Conservation (phyloP, 495 filamentous ascomycete genomes). For the Penicillium nucicola region DNA sequence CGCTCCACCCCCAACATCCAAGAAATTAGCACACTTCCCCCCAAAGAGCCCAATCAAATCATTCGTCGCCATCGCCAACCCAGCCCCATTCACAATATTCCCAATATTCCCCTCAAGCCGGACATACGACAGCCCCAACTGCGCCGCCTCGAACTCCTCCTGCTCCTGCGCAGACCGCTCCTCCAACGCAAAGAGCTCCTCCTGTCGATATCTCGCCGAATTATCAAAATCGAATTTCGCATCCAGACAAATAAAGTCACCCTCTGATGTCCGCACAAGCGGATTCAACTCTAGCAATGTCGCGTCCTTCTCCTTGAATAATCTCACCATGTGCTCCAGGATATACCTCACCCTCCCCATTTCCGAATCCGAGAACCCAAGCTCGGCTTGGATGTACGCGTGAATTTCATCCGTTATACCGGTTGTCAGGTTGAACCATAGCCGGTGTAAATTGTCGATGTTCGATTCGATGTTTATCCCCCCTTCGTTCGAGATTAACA, state of each 20-base stretch:
- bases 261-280: conserved; percentile 24
- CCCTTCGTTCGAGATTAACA: conserved; percentile 29
- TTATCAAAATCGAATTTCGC: conserved; percentile 32
- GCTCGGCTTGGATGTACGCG: conserved; percentile 19
- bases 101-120: conserved; percentile 32
- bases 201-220: conserved; percentile 22
- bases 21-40: conserved; percentile 30
- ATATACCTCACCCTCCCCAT: conserved; percentile 19
- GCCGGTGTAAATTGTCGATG: conserved; percentile 20
- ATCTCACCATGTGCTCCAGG: conserved; percentile 20
- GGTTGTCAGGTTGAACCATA: conserved; percentile 19
- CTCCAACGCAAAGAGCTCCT: conserved; percentile 21
- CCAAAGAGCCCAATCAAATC: conserved; percentile 26
- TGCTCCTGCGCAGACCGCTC: conserved; percentile 14
- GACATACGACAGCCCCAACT: conserved; percentile 28
- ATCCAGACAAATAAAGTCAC: conserved; percentile 27
- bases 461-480: conserved; percentile 33
- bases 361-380: conserved; percentile 23
- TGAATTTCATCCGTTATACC: conserved; percentile 23
- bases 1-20: conserved; percentile 30
- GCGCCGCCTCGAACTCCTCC: conserved; percentile 18
- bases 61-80: conserved; percentile 36
- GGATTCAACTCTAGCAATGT: conserved; percentile 34
- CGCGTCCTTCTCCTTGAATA: conserved; percentile 34
- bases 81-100: conserved; percentile 34